phyloP scores from a whole-genome alignment of 495 filamentous ascomycete species.

The Letharia lupina region DNA sequence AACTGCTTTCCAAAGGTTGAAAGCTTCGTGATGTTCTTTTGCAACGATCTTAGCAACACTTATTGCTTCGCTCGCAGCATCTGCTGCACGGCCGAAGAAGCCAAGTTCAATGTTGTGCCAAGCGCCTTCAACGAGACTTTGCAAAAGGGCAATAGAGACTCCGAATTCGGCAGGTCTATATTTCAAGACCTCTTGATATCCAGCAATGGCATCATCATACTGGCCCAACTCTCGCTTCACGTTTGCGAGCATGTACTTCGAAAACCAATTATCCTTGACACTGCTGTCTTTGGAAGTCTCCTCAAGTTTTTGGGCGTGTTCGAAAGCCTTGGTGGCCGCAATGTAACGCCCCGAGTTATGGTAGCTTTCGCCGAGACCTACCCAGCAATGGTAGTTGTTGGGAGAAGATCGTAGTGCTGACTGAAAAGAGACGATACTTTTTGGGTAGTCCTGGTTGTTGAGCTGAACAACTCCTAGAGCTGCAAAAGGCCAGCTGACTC shows the following conservation, averaged over 20 bases:
- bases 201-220: constrained; percentile 68
- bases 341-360: constrained; percentile 88
- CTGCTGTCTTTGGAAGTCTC: constrained; percentile 29
- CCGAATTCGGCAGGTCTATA: constrained; percentile 67
- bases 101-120: constrained; percentile 70
- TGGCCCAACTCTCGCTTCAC: constrained; percentile 85
- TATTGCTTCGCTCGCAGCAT: constrained; percentile 55
- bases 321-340: constrained; percentile 83
- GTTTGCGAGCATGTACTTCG: constrained; percentile 94
- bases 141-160: constrained; percentile 75
- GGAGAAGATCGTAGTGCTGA: constrained; percentile 77
- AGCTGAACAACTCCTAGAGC: constrained; percentile 92
- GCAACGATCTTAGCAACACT: constrained; percentile 44
- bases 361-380: constrained; percentile 92
- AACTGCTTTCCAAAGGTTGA: constrained; percentile 91
- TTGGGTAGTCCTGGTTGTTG: constrained; percentile 83
- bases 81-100: constrained; percentile 69
- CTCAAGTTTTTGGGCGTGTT: constrained; percentile 66
- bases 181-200: constrained; percentile 63
- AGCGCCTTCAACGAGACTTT: constrained; percentile 75
- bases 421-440: constrained; percentile 86
- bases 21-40: constrained; percentile 52
- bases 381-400: constrained; percentile 86
- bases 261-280: constrained; percentile 76
- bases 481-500: constrained; percentile 93